These are phyloP conservation scores for Sugiyamaella japonica DNA, from an alignment of 1,139 yeast species.

Conservation along the genomic window DNA sequence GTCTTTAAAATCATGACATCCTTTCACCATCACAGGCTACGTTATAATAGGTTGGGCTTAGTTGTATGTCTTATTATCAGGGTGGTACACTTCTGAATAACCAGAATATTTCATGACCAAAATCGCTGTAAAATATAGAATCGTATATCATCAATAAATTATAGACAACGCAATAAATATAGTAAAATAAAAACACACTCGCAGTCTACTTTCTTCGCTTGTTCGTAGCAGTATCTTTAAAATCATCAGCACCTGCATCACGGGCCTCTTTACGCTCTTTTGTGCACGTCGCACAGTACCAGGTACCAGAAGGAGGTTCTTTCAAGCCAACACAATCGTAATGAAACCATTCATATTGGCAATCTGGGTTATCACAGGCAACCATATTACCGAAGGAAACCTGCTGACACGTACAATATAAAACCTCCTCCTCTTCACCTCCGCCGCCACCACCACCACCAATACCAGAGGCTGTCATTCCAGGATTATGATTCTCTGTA, in stretches of 20 bases:
- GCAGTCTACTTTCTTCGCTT: slow-evolving; percentile 9
- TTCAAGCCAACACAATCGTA: slow-evolving; percentile 74
- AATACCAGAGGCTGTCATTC: slow-evolving; percentile 49
- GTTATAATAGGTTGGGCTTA: too few relatives aligned
- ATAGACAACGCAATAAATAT: slow-evolving; percentile 3
- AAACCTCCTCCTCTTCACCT: slow-evolving; percentile 62
- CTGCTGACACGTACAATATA: slow-evolving; percentile 81
- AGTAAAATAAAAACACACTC: background rate
- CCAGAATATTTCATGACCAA: too few relatives aligned
- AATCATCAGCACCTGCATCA: slow-evolving; percentile 16
- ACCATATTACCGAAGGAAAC: slow-evolving; percentile 90
- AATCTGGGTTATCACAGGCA: slow-evolving; percentile 83
- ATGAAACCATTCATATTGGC: slow-evolving; percentile 85
- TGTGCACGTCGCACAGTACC: slow-evolving; percentile 45
- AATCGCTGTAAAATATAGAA: too few relatives aligned
- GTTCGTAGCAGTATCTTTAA: slow-evolving; percentile 12
- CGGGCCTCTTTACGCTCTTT: slow-evolving; percentile 30
- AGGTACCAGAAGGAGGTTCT: slow-evolving; percentile 45
- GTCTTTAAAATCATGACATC: too few relatives aligned
- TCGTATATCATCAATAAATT: background rate
- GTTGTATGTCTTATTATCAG: too few relatives aligned
- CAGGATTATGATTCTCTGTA: slow-evolving; percentile 29
- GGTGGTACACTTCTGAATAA: too few relatives aligned
- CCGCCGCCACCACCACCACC: slow-evolving; percentile 49
- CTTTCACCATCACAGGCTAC: too few relatives aligned